Evolutionary conservation across 78 protist species (phyloP), one percentile per base, ranked within the genome.

Genomic region (Dictyostelium purpureum): DNA sequence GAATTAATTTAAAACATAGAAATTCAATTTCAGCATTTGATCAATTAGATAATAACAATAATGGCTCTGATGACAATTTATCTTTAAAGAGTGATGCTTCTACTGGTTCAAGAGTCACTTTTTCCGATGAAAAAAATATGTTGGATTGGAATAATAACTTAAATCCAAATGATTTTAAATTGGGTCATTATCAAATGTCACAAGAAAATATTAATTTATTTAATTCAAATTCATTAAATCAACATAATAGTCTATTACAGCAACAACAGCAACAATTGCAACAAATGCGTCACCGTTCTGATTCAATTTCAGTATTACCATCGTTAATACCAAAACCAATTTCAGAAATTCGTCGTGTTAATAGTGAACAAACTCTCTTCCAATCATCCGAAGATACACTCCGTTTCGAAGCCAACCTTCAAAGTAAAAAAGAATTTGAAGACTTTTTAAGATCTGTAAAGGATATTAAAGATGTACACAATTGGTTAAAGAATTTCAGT

Each of bases 391-490:
- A 81, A 40, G 89, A 81, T 21, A 37, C 73, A 38, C 33, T 81
- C 4, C 65, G 71, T 14, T 81, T 65, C 12, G 89, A 81, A 52
- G 77, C 89, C 0, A 81, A 81, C 26, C 77, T 51, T n/a, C 61
- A 81, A 38, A 51, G 70, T n/a, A 51, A 75, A 11, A 81, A 81
- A 28, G 89, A 81, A 9, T 81, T 81, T 67, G 89, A 81, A 69
- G 89, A 81, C 14, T 81, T 81, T 37, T 38, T 81, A 21, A 63
- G 78, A n/a, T 67, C 79, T 7, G 89, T 81, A 21, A 81, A 81
- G 38, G 89, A 81, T 56, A 81, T 81, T 40, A 81, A 81, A 26
- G 89, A 81, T 52, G 89, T 81, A 11, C 77, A 73, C 7, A 81
- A 69, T 65, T 81, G 89, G 89, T 52, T 81, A 31, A 71, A 40